Evolutionary conservation across 1,284 basidiomycete genomes (phyloP).

Genomic region (Tremellales sp.): DNA sequence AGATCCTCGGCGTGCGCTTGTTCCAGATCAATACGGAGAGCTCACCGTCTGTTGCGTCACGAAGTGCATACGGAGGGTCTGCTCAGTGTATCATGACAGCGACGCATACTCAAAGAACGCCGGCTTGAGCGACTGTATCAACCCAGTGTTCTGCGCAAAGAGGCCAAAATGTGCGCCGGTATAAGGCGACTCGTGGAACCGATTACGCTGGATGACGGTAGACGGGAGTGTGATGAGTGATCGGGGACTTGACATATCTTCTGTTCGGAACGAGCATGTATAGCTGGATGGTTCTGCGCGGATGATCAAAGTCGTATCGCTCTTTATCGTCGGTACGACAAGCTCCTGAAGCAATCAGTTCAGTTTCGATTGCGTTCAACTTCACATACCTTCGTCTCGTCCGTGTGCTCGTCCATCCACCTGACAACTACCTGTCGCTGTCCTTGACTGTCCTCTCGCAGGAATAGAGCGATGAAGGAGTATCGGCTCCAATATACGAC

Average conservation of each 20-base stretch:
- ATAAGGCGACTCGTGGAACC: constrained; percentile 11
- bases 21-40: no score
- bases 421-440: neutral
- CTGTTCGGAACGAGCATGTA: neutral
- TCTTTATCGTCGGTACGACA: neutral
- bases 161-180: constrained; percentile 26
- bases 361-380: no score
- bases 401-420: neutral
- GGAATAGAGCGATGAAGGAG: neutral
- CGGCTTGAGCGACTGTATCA: constrained; percentile 8
- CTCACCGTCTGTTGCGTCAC: no score
- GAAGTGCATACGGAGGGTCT: no score
- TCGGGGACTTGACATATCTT: neutral
- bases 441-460: neutral
- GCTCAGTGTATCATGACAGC: neutral
- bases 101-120: constrained; percentile 18
- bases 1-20: no score
- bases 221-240: neutral
- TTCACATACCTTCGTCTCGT: neutral
- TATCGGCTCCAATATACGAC: neutral
- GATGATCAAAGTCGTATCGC: neutral
- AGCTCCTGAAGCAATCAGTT: neutral
- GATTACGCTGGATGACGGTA: neutral
- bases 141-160: constrained; percentile 17
- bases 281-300: neutral